These are phyloP conservation scores for Amylocarpus encephaloides DNA, from an alignment of 2,329 filamentous ascomycete genomes.

Conservation along the genomic window DNA sequence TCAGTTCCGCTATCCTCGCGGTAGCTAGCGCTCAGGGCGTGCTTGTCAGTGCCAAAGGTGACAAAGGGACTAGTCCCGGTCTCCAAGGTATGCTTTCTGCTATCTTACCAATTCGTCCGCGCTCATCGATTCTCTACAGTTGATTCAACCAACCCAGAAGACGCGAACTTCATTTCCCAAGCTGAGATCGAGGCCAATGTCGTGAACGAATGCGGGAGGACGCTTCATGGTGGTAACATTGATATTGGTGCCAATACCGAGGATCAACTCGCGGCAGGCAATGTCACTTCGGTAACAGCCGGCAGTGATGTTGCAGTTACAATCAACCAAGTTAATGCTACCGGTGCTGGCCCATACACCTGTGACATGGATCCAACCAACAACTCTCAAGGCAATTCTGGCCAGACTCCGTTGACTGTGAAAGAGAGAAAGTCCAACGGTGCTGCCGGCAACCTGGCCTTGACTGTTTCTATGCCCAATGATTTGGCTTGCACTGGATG, in stretches of 20 bases:
- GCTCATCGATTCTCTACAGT: conserved; percentile 5
- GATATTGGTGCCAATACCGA: conserved; percentile 52
- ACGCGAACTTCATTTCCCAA: conserved; percentile 53
- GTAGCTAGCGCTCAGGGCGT: conserved; percentile 13
- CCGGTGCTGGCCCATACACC: conserved; percentile 48
- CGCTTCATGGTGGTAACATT: conserved; percentile 54
- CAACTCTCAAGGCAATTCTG: conserved; percentile 28
- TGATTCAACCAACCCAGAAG: not conserved
- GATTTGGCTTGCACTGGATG: conserved; percentile 45
- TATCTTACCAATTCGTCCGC: too few species aligned
- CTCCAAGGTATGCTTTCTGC: not conserved
- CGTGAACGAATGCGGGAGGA: conserved; percentile 57
- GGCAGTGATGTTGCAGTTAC: conserved; percentile 43
- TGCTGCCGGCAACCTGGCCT: conserved; percentile 44
- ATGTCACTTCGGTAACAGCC: conserved; percentile 44
- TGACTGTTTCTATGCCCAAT: conserved; percentile 47
- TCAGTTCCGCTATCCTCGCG: conserved; percentile 4
- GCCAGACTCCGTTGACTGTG: conserved; percentile 1
- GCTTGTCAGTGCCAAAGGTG: conserved; percentile 13
- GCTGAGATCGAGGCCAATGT: conserved; percentile 45
- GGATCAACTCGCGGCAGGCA: conserved; percentile 39
- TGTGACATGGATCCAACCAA: conserved; percentile 48
- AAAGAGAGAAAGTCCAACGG: conserved; percentile 29
- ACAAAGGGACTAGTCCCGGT: conserved; percentile 8
- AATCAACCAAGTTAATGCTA: conserved; percentile 48